These are phyloP conservation scores for Raphanus sativus DNA, from an alignment of 345 rosid genomes.

Conservation along the genomic window DNA sequence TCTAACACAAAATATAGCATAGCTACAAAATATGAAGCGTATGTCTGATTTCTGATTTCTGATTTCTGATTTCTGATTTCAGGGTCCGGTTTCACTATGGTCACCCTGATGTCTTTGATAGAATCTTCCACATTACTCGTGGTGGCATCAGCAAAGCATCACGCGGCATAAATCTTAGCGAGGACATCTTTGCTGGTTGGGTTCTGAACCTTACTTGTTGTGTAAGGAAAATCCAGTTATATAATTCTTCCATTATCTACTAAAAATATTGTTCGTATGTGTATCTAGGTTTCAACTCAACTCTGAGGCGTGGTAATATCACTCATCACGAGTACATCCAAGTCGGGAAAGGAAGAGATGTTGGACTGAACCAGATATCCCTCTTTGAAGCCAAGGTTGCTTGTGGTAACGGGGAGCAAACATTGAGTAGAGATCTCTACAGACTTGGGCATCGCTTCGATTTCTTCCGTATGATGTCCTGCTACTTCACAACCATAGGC, in stretches of 20 bases:
- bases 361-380: slow-evolving; percentile 94
- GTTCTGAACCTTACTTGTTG: slow-evolving; percentile 18
- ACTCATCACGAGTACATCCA: slow-evolving; percentile 99
- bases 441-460: slow-evolving; percentile 96
- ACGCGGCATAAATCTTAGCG: slow-evolving; percentile 89
- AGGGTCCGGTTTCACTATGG: slow-evolving; percentile 99
- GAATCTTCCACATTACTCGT: slow-evolving; percentile 91
- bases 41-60: slow-evolving; percentile 16
- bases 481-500: slow-evolving; percentile 84
- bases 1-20: background rate
- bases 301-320: slow-evolving; percentile 83
- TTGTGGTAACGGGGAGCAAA: slow-evolving; percentile 97
- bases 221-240: background rate
- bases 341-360: slow-evolving; percentile 99
- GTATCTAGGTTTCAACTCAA: slow-evolving; percentile 82
- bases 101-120: slow-evolving; percentile 93
- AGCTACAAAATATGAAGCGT: slow-evolving; percentile 6
- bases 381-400: slow-evolving; percentile 99
- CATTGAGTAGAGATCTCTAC: slow-evolving; percentile 87
- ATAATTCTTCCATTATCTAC: slow-evolving; percentile 13
- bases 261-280: slow-evolving; percentile 9
- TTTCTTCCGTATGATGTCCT: slow-evolving; percentile 95
- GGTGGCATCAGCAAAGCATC: slow-evolving; percentile 99
- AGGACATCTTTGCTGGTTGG: slow-evolving; percentile 97
- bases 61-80: slow-evolving; percentile 35